Evolutionary conservation across 345 rosid species (phyloP), one percentile per base, ranked within the genome.

Genomic region (Lagerstroemia speciosa): DNA sequence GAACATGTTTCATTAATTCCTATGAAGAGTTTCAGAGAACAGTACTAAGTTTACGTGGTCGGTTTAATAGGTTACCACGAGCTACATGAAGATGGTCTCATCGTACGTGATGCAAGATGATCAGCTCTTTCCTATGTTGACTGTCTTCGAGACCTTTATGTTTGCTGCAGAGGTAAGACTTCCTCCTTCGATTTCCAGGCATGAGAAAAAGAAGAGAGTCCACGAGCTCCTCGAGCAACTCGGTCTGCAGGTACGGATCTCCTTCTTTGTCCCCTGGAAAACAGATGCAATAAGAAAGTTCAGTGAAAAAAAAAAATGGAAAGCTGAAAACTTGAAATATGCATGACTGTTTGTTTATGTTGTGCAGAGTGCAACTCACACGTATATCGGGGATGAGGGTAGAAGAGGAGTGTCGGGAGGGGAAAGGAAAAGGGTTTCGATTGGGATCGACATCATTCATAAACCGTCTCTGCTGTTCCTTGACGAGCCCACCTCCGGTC

Each of bases 71-170:
- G 85, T 85, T 6, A 79, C 81, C 24, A 73, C 93, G 14, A 83
- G 88, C 72, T 83, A 87, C 72, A 85, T 92, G 85, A 87, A 82
- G 89, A 85, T 83, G 87, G 74, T 90, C 20, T 90, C 95, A 1
- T 89, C 98, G 26, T 90, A 90, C 29, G 96, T 90, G 57, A 87
- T 92, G 96, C 98, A 92, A 88, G 95, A 92, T 17, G 95, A 92
- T 71, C 91, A 90, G 67, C 87, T 92, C 33, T 92, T 85, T 76
- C 87, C 98, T 14, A 83, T 69, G 89, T 70, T 88, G 48, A 88
- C 96, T 1, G 96, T 92, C 32, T 79, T 78, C 38, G 95, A 92
- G 82, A 92, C 96, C 5, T 81, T 92, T 65, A 82, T 85, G 87
- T 92, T 92, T 57, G 88, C 98, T 0, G 96, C 98, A 10, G 93